phyloP scores from a whole-genome alignment of 163 green algal species.

The Smithsoniella earleae region DNA sequence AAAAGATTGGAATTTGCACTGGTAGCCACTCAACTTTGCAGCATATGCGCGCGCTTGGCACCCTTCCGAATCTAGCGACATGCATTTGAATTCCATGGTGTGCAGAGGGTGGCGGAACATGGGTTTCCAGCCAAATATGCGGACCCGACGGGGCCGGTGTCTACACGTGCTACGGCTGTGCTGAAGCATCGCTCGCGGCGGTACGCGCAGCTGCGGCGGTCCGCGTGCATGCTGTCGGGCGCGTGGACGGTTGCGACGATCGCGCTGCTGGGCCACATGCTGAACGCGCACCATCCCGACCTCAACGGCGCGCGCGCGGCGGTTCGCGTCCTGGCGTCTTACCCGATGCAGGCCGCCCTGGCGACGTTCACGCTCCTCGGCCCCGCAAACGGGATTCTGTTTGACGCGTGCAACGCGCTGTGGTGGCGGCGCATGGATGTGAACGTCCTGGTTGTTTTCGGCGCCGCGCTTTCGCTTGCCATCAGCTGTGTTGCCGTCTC shows the following conservation, averaged over 20 bases:
- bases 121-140: not conserved
- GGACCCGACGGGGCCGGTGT: too few relatives aligned
- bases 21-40: not conserved
- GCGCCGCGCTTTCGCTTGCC: not conserved
- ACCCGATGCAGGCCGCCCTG: not conserved
- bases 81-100: not conserved
- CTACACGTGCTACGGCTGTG: not conserved
- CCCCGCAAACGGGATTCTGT: not conserved
- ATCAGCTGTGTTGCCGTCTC: not conserved
- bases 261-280: not conserved
- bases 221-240: not conserved
- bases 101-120: not conserved
- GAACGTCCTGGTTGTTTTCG: not conserved
- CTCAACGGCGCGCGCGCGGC: not conserved
- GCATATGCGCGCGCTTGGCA: too few relatives aligned
- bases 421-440: not conserved
- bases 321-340: not conserved
- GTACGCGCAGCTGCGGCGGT: not conserved
- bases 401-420: not conserved
- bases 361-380: not conserved
- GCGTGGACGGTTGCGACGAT: not conserved
- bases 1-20: too few relatives aligned
- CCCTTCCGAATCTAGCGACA: too few relatives aligned
- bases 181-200: not conserved
- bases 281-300: not conserved